These are phyloP conservation scores for Somion occarium DNA, from an alignment of 1,284 basidiomycete species.

Conservation along the genomic window DNA sequence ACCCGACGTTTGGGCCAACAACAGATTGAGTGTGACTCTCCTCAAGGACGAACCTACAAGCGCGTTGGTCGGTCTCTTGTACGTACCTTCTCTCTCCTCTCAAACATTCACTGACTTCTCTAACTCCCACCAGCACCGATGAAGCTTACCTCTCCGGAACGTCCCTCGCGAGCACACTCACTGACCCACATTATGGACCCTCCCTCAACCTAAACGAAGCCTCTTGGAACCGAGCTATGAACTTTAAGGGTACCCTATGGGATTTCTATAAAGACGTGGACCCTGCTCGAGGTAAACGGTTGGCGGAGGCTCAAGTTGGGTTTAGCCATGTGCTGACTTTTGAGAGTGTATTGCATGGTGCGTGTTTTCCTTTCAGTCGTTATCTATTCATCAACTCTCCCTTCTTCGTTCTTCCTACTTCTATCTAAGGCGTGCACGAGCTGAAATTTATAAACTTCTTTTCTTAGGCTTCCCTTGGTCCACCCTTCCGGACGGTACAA, in stretches of 20 bases:
- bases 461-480: slow-evolving; percentile 39
- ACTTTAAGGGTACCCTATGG: not conserved
- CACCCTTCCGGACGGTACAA: slow-evolving; percentile 28
- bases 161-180: not conserved
- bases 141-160: not conserved
- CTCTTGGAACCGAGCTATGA: not conserved
- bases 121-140: slow-evolving; percentile 12
- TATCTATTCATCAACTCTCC: not conserved
- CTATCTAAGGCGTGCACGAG: not conserved
- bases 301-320: not conserved
- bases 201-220: not conserved
- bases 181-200: not conserved
- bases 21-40: slow-evolving; percentile 17
- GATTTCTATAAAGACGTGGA: not conserved
- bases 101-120: not conserved
- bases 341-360: not conserved
- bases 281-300: not conserved
- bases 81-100: not conserved
- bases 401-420: not conserved
- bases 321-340: not conserved
- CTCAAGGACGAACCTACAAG: slow-evolving; percentile 8
- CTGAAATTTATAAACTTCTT: not conserved
- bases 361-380: too few species aligned
- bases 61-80: slow-evolving; percentile 9
- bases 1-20: slow-evolving; percentile 21